Evolutionary conservation across 2,329 filamentous ascomycete genomes (phyloP).

Genomic region (Colletotrichum sp.): DNA sequence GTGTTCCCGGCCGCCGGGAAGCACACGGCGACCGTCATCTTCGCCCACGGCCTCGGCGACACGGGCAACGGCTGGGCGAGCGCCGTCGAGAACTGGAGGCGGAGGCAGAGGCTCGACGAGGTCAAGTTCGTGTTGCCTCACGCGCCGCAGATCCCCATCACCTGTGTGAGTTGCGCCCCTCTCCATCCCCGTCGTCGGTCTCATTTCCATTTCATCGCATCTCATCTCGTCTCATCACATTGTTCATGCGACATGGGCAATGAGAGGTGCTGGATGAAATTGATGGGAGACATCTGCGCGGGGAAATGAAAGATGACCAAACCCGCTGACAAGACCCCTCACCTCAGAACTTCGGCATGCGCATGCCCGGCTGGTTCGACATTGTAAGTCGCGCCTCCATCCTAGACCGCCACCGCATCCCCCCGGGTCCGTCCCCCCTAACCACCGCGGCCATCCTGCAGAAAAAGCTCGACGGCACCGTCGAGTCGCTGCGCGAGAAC

Average conservation of each 20-base stretch:
- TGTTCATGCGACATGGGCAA: neutral
- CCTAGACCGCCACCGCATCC: neutral
- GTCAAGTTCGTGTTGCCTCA: conserved; percentile 95
- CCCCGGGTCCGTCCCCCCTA: neutral
- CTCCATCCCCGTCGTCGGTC: neutral
- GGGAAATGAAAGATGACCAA: neutral
- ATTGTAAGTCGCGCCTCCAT: conserved; percentile 56
- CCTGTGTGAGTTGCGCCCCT: conserved; percentile 60
- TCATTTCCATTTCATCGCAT: neutral
- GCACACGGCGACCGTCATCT: conserved; percentile 95
- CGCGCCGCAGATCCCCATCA: conserved; percentile 85
- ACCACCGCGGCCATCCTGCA: neutral
- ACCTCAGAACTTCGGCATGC: conserved; percentile 72
- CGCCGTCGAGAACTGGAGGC: conserved; percentile 86
- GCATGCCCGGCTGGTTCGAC: conserved; percentile 90
- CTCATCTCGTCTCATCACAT: neutral
- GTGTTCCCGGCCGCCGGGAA: conserved; percentile 79
- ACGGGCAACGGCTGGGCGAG: conserved; percentile 79
- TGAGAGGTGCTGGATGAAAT: neutral
- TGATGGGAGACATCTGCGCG: neutral
- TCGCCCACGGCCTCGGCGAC: conserved; percentile 91
- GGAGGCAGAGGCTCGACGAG: conserved; percentile 80
- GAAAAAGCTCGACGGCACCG: conserved; percentile 34
- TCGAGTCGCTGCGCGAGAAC: conserved; percentile 34
- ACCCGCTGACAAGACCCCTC: neutral